Evolutionary conservation across 2,329 filamentous ascomycete species (phyloP).

Genomic region (Pyrenochaeta sp.): DNA sequence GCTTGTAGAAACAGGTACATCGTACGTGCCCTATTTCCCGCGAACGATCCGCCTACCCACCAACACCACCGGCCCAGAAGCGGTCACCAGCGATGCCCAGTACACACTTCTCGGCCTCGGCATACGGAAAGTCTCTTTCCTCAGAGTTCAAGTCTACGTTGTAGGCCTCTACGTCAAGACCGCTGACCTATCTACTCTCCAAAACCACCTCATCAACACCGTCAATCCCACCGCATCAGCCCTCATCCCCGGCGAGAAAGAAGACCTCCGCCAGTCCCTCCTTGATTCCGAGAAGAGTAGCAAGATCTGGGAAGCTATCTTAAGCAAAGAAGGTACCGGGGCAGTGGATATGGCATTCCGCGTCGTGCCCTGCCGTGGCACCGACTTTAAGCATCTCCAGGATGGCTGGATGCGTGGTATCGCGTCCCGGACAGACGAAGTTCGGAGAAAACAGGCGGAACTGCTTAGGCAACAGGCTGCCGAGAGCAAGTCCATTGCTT

Average conservation of each 20-base stretch:
- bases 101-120: constrained; percentile 91
- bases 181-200: constrained; percentile 80
- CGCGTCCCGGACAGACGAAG: constrained; percentile 72
- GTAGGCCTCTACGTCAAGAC: constrained; percentile 92
- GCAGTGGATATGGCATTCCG: constrained; percentile 78
- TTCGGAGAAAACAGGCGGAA: constrained; percentile 43
- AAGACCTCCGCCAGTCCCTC: constrained; percentile 72
- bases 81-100: constrained; percentile 56
- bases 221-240: constrained; percentile 82
- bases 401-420: constrained; percentile 92
- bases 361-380: constrained; percentile 89
- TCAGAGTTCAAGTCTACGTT: constrained; percentile 92
- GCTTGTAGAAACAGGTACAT: constrained; percentile 82
- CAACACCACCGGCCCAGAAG: constrained; percentile 37
- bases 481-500: constrained; percentile 44
- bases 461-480: constrained; percentile 54
- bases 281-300: constrained; percentile 75
- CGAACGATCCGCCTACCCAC: constrained; percentile 71
- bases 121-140: constrained; percentile 87
- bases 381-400: constrained; percentile 90
- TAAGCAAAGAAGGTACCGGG: constrained; percentile 62
- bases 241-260: constrained; percentile 82
- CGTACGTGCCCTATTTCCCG: constrained; percentile 81
- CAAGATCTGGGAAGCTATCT: constrained; percentile 75
- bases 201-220: constrained; percentile 77